phyloP scores from a whole-genome alignment of 2,329 filamentous ascomycete genomes.

The Colletotrichum caudatum region DNA sequence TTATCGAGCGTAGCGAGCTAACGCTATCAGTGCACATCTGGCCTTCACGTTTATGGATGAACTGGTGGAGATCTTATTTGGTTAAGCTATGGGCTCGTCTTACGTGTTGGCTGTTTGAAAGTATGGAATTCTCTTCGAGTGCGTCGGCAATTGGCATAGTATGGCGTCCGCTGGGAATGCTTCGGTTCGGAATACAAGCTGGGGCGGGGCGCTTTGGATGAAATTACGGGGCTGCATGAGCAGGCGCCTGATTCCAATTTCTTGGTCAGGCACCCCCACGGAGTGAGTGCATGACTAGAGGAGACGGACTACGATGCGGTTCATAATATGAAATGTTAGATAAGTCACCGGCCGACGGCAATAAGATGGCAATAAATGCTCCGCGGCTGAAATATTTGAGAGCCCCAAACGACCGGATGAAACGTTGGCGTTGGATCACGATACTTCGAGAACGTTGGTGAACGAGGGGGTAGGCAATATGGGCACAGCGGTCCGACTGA shows the following conservation, averaged over 20 bases:
- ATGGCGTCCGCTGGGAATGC: background rate
- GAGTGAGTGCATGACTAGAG: background rate
- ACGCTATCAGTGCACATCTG: constrained; percentile 68
- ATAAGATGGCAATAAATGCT: background rate
- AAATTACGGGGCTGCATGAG: constrained; percentile 19
- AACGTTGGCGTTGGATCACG: background rate
- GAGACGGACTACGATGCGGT: background rate
- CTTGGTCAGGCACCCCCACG: background rate
- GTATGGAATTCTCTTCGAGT: background rate
- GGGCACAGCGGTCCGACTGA: background rate
- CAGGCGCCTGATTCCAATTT: constrained; percentile 22
- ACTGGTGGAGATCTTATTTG: constrained; percentile 74
- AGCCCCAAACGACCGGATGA: background rate
- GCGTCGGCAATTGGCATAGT: constrained; percentile 5
- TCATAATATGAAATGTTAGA: constrained; percentile 7
- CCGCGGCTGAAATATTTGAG: background rate
- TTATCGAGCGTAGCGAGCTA: constrained; percentile 41
- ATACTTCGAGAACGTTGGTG: background rate
- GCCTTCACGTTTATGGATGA: constrained; percentile 80
- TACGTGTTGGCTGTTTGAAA: background rate
- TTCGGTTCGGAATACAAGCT: background rate
- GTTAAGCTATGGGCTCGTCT: constrained; percentile 44
- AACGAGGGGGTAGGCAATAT: background rate
- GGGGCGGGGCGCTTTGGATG: background rate
- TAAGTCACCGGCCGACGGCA: background rate